Conservation (phyloP, 2,329 filamentous ascomycete genomes). For the Myriosclerotinia duriaeana region DNA sequence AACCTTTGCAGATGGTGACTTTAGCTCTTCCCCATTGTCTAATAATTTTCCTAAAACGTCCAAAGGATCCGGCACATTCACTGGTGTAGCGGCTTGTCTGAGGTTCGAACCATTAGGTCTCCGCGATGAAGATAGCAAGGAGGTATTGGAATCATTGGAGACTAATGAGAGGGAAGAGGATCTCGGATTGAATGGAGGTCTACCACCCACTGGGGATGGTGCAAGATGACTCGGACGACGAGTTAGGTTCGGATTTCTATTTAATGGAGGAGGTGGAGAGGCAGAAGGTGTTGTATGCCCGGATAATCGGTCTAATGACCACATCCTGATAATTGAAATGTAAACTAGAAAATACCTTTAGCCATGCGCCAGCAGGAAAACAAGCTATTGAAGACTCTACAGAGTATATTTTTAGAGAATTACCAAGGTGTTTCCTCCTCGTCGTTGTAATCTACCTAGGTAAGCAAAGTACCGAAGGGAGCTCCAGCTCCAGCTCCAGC, state of each 20-base stretch:
- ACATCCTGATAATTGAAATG: conserved; percentile 56
- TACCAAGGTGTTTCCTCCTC: background rate
- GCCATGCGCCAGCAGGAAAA: background rate
- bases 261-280: conserved; percentile 60
- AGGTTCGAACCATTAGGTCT: conserved; percentile 66
- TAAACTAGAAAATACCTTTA: background rate
- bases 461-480: background rate
- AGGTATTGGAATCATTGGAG: conserved; percentile 74
- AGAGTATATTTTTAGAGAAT: background rate
- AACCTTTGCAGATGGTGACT: conserved; percentile 23
- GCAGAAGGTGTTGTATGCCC: conserved; percentile 60
- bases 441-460: background rate
- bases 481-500: conserved; percentile 1
- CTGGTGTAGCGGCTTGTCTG: conserved; percentile 52
- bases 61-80: conserved; percentile 66
- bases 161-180: conserved; percentile 77
- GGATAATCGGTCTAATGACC: conserved; percentile 78
- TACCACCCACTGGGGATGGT: conserved; percentile 66
- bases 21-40: conserved; percentile 34
- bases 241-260: conserved; percentile 64
- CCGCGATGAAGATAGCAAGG: conserved; percentile 65
- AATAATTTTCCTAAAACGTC: conserved; percentile 58
- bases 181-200: conserved; percentile 66
- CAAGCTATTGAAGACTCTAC: background rate
- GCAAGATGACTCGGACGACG: conserved; percentile 67